These are phyloP conservation scores for Litchi chinensis DNA, from an alignment of 345 rosid genomes.

Conservation along the genomic window DNA sequence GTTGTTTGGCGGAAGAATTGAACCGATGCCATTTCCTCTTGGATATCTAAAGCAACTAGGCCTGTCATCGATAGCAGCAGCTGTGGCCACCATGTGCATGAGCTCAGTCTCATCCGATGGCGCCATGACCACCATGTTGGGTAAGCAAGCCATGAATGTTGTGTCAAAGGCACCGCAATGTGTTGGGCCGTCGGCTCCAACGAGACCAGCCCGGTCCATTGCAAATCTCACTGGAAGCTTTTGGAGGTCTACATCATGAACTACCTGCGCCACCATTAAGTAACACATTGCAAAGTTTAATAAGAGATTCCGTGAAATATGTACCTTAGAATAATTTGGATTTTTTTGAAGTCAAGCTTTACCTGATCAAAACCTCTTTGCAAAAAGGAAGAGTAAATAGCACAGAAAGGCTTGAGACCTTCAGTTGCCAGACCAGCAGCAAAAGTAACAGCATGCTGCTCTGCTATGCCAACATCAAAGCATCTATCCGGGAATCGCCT, in stretches of 20 bases:
- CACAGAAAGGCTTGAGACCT: constrained; percentile 58
- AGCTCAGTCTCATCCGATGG: constrained; percentile 56
- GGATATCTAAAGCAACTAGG: constrained; percentile 59
- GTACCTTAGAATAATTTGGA: neutral
- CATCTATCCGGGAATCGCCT: constrained; percentile 44
- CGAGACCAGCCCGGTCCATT: constrained; percentile 50
- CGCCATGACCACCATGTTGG: constrained; percentile 67
- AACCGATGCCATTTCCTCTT: constrained; percentile 52
- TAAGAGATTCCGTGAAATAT: neutral
- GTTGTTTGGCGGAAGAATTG: constrained; percentile 41
- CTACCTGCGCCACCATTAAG: constrained; percentile 32
- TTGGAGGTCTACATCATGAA: constrained; percentile 58
- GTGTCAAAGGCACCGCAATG: constrained; percentile 59
- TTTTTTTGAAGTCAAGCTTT: neutral
- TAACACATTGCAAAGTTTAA: neutral
- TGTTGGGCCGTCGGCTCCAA: constrained; percentile 61
- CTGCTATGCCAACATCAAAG: constrained; percentile 60
- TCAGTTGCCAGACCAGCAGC: constrained; percentile 59
- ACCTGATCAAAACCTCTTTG: constrained; percentile 62
- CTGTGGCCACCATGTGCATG: constrained; percentile 60
- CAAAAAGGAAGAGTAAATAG: constrained; percentile 56
- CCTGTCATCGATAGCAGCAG: constrained; percentile 52
- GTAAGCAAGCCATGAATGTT: constrained; percentile 57
- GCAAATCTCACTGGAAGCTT: constrained; percentile 60
- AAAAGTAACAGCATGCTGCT: constrained; percentile 58